Conservation (phyloP, 129 eudicot species). For the Cynara cardunculus region DNA sequence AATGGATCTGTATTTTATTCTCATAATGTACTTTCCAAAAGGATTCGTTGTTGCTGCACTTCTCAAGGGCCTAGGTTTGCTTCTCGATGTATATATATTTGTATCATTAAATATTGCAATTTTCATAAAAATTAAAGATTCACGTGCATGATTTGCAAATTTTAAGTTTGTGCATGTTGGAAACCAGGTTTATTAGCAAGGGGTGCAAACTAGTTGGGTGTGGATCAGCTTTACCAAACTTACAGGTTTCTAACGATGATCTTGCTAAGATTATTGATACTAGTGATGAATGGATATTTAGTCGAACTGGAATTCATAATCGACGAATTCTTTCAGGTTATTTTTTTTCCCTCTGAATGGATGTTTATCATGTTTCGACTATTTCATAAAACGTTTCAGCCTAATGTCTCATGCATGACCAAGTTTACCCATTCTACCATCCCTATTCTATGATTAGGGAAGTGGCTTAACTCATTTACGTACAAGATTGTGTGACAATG, state of each 20-base stretch:
- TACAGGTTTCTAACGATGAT: conserved; percentile 65
- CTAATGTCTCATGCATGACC: not conserved
- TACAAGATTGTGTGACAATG: not conserved
- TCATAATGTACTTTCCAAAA: conserved; percentile 24
- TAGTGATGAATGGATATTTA: conserved; percentile 79
- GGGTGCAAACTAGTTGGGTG: conserved; percentile 91
- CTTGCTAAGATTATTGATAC: conserved; percentile 73
- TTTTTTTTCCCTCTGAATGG: not conserved
- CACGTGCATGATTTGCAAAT: not conserved
- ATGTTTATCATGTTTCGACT: not conserved
- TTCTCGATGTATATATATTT: not conserved
- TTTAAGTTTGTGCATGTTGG: not conserved
- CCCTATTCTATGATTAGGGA: not conserved
- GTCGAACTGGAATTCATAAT: conserved; percentile 69
- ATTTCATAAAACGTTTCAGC: not conserved
- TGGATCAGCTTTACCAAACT: conserved; percentile 76
- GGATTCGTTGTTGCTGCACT: conserved; percentile 36
- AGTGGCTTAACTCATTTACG: not conserved
- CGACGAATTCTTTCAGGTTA: conserved; percentile 70
- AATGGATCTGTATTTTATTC: conserved; percentile 44
- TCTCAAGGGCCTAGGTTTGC: conserved; percentile 42
- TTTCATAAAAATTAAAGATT: too few species aligned
- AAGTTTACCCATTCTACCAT: not conserved
- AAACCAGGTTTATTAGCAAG: conserved; percentile 40
- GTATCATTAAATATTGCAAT: not conserved